A percentile compares a stretch with the other conserved stretches of the same genome.
Evolutionary conservation across 768 basidiomycete genomes (phyloP).

Genomic region (Mrakia blollopis): DNA sequence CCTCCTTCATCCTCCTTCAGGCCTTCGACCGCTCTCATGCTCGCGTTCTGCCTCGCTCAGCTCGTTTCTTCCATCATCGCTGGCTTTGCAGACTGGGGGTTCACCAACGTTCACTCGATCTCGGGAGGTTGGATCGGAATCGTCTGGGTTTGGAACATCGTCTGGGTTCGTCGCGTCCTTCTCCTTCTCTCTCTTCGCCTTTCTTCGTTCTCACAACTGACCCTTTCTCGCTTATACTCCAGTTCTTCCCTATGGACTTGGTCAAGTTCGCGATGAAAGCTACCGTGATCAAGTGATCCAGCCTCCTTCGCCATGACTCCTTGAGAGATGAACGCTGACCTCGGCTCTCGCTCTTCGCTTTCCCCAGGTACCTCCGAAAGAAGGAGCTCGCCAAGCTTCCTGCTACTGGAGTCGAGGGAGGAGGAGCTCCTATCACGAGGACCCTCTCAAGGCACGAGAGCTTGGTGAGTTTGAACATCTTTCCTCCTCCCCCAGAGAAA

Average conservation of each 20-base stretch:
- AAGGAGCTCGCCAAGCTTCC: constrained; percentile 1
- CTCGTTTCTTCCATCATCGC: constrained; percentile 74
- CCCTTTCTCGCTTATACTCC: constrained; percentile 48
- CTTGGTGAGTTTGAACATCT: constrained; percentile 44
- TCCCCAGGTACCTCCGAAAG: not conserved
- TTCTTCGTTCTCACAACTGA: constrained; percentile 48
- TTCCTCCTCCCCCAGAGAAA: no score
- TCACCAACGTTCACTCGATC: constrained; percentile 73
- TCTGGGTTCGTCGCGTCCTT: constrained; percentile 47
- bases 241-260: constrained; percentile 92
- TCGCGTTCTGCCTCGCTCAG: constrained; percentile 89
- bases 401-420: not conserved
- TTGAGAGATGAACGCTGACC: not conserved
- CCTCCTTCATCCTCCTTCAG: constrained; percentile 38
- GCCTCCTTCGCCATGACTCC: no score
- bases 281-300: constrained; percentile 43
- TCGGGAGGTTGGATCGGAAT: constrained; percentile 96
- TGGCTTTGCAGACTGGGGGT: constrained; percentile 42
- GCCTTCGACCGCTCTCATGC: constrained; percentile 79
- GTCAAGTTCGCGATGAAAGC: constrained; percentile 97
- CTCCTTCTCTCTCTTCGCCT: not conserved
- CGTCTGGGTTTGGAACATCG: constrained; percentile 77
- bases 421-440: constrained; percentile 69
- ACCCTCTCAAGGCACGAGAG: constrained; percentile 91
- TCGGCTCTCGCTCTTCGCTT: not conserved